These are phyloP conservation scores for Colletotrichum paranaense DNA, from an alignment of 2,329 filamentous ascomycete genomes.

Conservation along the genomic window DNA sequence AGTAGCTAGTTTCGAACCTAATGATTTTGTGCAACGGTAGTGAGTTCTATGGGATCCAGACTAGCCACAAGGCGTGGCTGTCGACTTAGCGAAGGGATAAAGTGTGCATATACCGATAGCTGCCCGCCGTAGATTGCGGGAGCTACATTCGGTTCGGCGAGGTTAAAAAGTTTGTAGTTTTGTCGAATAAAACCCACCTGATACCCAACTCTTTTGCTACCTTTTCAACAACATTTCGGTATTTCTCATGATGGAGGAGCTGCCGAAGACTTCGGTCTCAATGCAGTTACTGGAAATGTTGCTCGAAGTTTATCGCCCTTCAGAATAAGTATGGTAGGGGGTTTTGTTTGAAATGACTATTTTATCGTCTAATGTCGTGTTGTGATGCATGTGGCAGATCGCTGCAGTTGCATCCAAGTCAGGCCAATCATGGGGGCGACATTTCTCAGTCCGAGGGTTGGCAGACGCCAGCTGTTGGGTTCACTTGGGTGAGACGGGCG, in stretches of 20 bases:
- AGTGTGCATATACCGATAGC: constrained; percentile 18
- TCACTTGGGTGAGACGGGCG: neutral
- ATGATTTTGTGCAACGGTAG: neutral
- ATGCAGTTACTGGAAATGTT: neutral
- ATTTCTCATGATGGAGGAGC: neutral
- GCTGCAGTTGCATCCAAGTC: neutral
- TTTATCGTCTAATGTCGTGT: constrained; percentile 25
- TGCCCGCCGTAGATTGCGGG: neutral
- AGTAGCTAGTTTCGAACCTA: neutral
- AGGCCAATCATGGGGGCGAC: constrained; percentile 28
- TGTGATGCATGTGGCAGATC: constrained; percentile 5
- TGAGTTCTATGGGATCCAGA: no score
- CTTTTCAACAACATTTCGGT: neutral
- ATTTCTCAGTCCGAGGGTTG: constrained; percentile 29
- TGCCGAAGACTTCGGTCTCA: neutral
- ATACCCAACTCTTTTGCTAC: neutral
- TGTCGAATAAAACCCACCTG: neutral
- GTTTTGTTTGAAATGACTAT: neutral
- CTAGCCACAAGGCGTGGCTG: neutral
- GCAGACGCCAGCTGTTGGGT: constrained; percentile 4
- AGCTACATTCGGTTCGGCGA: neutral
- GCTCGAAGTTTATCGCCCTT: neutral
- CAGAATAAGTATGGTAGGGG: neutral
- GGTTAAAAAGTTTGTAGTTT: constrained; percentile 4
- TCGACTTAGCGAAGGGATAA: neutral